A percentile compares a stretch with the other conserved stretches of the same genome.
These are phyloP conservation scores for Apocynum venetum DNA, from an alignment of 257 asterid species.

Conservation along the genomic window DNA sequence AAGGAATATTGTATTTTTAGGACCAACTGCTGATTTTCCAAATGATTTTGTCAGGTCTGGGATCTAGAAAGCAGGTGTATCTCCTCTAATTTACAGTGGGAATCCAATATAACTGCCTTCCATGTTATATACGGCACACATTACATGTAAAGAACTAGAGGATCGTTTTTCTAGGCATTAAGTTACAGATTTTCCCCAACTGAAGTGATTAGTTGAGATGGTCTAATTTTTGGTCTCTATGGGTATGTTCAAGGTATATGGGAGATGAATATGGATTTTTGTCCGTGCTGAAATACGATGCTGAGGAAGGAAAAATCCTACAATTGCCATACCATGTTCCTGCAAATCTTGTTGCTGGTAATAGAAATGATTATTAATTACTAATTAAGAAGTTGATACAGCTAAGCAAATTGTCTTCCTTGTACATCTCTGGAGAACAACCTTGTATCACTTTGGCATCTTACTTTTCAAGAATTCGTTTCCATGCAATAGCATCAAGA, in stretches of 20 bases:
- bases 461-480: background rate
- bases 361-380: constrained; percentile 25
- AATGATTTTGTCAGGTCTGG: constrained; percentile 67
- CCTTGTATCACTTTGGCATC: background rate
- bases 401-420: constrained; percentile 1
- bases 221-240: constrained; percentile 22
- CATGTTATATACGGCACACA: constrained; percentile 66
- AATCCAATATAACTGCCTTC: constrained; percentile 89
- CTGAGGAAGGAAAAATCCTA: constrained; percentile 50
- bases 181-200: constrained; percentile 6
- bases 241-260: constrained; percentile 50
- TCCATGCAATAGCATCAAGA: background rate
- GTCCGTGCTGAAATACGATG: constrained; percentile 76
- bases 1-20: too few relatives aligned
- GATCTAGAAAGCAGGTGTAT: constrained; percentile 76
- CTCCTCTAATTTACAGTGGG: constrained; percentile 73
- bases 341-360: constrained; percentile 85
- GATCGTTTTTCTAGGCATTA: constrained; percentile 7
- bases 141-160: constrained; percentile 64
- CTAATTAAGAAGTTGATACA: constrained; percentile 9
- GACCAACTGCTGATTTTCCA: constrained; percentile 5
- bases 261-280: constrained; percentile 95
- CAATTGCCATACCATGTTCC: constrained; percentile 74
- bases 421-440: background rate
- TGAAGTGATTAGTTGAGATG: constrained; percentile 18